phyloP scores from a whole-genome alignment of 257 asterid species.

The Ehretia macrophylla region DNA sequence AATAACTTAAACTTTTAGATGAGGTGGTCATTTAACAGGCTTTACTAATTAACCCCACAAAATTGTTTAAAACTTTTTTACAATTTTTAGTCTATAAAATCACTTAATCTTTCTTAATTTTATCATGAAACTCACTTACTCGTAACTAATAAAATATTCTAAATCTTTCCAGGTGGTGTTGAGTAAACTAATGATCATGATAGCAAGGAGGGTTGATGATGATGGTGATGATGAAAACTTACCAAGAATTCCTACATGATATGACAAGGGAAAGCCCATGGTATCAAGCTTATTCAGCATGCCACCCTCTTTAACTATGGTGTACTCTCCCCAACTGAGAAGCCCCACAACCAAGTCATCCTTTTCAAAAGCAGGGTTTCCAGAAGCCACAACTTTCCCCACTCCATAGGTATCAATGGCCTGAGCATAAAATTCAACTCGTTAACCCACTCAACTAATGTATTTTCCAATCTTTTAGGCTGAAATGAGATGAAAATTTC shows the following conservation, averaged over 20 bases:
- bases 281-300: constrained; percentile 61
- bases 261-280: constrained; percentile 51
- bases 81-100: no score
- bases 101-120: no score
- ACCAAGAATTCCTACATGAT: constrained; percentile 55
- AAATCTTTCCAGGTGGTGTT: no score
- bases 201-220: no score
- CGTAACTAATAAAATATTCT: no score
- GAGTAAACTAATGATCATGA: no score
- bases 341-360: constrained; percentile 63
- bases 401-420: constrained; percentile 55
- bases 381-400: constrained; percentile 65
- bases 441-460: neutral
- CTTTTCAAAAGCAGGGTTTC: constrained; percentile 33
- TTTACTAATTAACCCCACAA: no score
- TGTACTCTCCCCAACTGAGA: constrained; percentile 77
- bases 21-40: no score
- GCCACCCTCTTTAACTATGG: constrained; percentile 33
- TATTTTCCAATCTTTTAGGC: neutral
- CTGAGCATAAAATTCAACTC: constrained; percentile 14
- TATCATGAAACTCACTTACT: no score
- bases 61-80: no score
- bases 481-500: neutral
- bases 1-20: no score
- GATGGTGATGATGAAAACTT: neutral